Base-by-base conservation (phyloP, 2,329 filamentous ascomycete species). In the Fusarium penzigii region DNA sequence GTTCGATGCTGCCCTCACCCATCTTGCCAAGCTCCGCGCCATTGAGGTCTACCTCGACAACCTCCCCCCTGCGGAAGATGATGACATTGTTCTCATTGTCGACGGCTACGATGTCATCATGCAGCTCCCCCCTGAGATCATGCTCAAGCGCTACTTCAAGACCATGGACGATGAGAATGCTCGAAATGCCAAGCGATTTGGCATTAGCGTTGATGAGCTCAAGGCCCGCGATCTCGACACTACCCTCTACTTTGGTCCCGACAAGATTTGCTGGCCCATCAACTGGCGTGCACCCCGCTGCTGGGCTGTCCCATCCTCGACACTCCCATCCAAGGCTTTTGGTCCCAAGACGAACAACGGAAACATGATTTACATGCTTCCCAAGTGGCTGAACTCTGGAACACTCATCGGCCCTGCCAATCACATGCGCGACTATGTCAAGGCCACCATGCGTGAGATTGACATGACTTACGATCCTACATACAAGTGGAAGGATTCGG, bases 51-150 rank as follows among this genome's bases (percentile, higher is more conserved):
- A 75, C 47, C 60, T 75, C 13, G 51, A 69, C 32, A 56, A 56
- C 14, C 58, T 73, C 3, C 50, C 52, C 9, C 32, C 48, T 2
- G 61, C 56, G 9, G 62, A 70, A 5, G 68, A 85, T 51, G 74
- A 82, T 17, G 86, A 89, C 64, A 68, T 90, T 29, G 78, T 87
- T 8, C 69, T 88, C 51, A 75, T 88, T 43, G 76, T 85, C 6
- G 85, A 89, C 64, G 84, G 81, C 2, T 79, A 83, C 65, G 83
- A 88, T 52, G 75, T 84, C 2, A 83, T 84, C 71, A 83, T 88
- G 53, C 86, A 89, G 65, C 72, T 89, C 3, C 84, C 85, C 0
- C 79, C 83, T 3, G 80, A 86, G 40, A 75, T 88, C 17, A 70
- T 89, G 57, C 78, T 89, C 25, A 72, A 79, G 57, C 78, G 86